phyloP scores from a whole-genome alignment of 257 asterid species.

The Rauvolfia tetraphylla region DNA sequence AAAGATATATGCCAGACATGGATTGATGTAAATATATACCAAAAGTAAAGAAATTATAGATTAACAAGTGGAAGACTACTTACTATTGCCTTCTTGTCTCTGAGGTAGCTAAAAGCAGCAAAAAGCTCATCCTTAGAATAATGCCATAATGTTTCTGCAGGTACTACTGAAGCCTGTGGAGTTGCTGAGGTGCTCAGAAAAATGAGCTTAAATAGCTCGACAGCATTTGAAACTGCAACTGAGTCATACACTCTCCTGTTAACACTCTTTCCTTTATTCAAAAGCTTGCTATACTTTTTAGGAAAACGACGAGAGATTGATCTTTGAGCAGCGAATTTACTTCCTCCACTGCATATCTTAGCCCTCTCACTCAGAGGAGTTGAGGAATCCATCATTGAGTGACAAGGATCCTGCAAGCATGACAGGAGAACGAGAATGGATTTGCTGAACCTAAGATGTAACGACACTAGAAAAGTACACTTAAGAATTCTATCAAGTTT shows the following conservation, averaged over 20 bases:
- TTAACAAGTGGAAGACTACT: no score
- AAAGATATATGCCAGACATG: no score
- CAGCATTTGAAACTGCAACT: constrained; percentile 86
- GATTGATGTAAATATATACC: no score
- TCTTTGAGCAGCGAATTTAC: constrained; percentile 42
- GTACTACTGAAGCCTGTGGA: not conserved
- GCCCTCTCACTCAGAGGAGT: constrained; percentile 18
- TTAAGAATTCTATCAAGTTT: no score
- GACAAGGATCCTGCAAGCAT: constrained; percentile 24
- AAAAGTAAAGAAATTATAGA: no score
- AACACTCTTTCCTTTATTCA: constrained; percentile 33
- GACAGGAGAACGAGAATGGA: constrained; percentile 8
- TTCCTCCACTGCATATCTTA: constrained; percentile 23
- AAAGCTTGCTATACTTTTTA: constrained; percentile 45
- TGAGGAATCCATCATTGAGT: constrained; percentile 18
- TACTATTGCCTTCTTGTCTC: not conserved
- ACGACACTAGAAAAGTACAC: no score
- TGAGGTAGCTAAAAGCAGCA: not conserved
- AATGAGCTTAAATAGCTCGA: constrained; percentile 78
- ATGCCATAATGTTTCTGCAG: not conserved
- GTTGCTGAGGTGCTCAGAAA: constrained; percentile 57
- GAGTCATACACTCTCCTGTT: constrained; percentile 57
- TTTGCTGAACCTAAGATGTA: not conserved
- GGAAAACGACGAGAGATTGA: constrained; percentile 45
- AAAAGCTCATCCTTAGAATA: not conserved